phyloP scores from a whole-genome alignment of 495 filamentous ascomycete genomes.

The Aspergillus diversus region DNA sequence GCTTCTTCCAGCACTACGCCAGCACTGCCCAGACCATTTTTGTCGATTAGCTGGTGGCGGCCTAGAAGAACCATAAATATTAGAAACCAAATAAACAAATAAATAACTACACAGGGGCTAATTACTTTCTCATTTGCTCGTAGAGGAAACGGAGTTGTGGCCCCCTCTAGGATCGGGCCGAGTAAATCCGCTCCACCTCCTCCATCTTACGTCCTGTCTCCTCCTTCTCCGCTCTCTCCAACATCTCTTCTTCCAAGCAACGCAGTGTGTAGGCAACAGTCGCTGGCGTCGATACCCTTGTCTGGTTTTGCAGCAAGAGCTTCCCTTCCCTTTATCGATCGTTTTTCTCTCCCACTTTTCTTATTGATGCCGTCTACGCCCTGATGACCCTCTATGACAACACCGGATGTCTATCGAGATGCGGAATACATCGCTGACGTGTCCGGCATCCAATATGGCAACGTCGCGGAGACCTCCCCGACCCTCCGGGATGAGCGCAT shows the following conservation, averaged over 20 bases:
- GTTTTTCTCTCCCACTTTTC: slow-evolving; percentile 5
- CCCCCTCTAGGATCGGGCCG: slow-evolving; percentile 21
- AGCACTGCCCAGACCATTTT: slow-evolving; percentile 79
- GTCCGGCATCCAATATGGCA: slow-evolving; percentile 45
- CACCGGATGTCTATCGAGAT: slow-evolving; percentile 54
- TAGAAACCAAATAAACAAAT: background rate
- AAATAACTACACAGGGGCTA: no score
- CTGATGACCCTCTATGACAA: slow-evolving; percentile 57
- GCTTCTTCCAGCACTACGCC: slow-evolving; percentile 83
- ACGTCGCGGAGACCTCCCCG: slow-evolving; percentile 26
- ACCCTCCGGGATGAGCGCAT: slow-evolving; percentile 35
- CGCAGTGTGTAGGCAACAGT: background rate
- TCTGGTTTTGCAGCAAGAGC: slow-evolving; percentile 9
- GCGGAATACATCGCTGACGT: slow-evolving; percentile 57
- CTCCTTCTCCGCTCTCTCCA: background rate
- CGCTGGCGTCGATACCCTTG: background rate
- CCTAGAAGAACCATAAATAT: background rate
- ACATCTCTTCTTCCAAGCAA: background rate
- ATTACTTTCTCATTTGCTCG: background rate
- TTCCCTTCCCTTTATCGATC: slow-evolving; percentile 15
- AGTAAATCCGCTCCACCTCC: slow-evolving; percentile 20
- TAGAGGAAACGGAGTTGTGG: background rate
- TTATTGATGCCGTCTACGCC: slow-evolving; percentile 34
- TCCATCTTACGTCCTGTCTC: background rate
- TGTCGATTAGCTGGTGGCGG: slow-evolving; percentile 58